These are phyloP conservation scores for Crithidia fasciculata DNA, from an alignment of 208 protist species.

Conservation along the genomic window DNA sequence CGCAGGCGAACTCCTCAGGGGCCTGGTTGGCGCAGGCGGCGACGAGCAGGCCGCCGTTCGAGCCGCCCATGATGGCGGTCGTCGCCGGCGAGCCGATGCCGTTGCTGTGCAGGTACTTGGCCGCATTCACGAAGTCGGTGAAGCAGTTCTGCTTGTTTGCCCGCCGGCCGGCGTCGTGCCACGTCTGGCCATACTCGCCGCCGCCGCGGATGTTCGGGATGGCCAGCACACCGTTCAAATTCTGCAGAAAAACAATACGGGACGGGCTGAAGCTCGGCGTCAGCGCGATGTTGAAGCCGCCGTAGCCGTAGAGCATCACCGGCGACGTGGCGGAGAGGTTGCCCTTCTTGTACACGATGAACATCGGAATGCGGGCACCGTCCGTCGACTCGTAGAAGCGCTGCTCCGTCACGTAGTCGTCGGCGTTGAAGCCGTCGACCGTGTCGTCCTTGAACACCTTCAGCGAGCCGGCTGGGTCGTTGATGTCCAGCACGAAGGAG, in stretches of 20 bases:
- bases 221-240: conserved; percentile 86
- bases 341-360: conserved; percentile 89
- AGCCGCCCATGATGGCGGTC: conserved; percentile 93
- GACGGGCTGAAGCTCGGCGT: conserved; percentile 80
- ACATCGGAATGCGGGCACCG: conserved; percentile 95
- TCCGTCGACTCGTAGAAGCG: conserved; percentile 90
- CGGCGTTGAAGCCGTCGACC: conserved; percentile 67
- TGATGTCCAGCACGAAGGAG: conserved; percentile 79
- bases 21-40: conserved; percentile 90
- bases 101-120: conserved; percentile 76
- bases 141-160: conserved; percentile 92
- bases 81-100: conserved; percentile 82
- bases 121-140: conserved; percentile 83
- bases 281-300: conserved; percentile 94
- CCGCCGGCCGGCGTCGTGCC: conserved; percentile 91
- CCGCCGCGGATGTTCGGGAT: conserved; percentile 96
- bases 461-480: conserved; percentile 67
- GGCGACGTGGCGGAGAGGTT: conserved; percentile 67
- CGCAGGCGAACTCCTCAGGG: conserved; percentile 84
- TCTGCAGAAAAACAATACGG: conserved; percentile 78
- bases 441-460: conserved; percentile 73
- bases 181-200: conserved; percentile 94
- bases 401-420: conserved; percentile 88
- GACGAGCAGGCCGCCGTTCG: conserved; percentile 95
- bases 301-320: conserved; percentile 94